These are phyloP conservation scores for Polysphondylium violaceum DNA, from an alignment of 78 protist genomes.

Conservation along the genomic window DNA sequence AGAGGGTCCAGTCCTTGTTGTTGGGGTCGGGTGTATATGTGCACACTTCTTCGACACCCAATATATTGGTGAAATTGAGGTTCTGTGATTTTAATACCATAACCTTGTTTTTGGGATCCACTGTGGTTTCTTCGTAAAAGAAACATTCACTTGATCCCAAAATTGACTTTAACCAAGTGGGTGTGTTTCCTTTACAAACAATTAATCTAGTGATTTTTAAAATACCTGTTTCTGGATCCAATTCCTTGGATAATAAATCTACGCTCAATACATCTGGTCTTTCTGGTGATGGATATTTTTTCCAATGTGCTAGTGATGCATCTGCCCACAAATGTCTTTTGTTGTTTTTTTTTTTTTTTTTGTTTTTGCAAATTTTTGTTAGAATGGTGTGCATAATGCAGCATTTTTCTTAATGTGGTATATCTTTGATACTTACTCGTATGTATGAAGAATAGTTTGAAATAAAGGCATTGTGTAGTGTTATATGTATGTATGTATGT, in stretches of 20 bases:
- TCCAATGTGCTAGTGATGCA: constrained; percentile 74
- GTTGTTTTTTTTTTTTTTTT: not conserved
- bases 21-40: constrained; percentile 70
- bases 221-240: constrained; percentile 76
- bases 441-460: constrained; percentile 63
- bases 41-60: constrained; percentile 69
- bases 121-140: constrained; percentile 62
- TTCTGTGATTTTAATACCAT: constrained; percentile 65
- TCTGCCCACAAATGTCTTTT: constrained; percentile 79
- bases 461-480: constrained; percentile 50
- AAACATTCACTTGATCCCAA: constrained; percentile 47
- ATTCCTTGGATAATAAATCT: constrained; percentile 61
- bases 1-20: constrained; percentile 62
- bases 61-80: constrained; percentile 46
- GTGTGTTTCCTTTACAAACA: constrained; percentile 58
- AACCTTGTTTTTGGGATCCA: constrained; percentile 61
- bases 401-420: no score
- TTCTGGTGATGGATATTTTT: constrained; percentile 81
- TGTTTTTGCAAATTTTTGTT: not conserved
- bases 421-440: constrained; percentile 59
- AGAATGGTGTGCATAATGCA: no score
- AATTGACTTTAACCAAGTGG: constrained; percentile 52
- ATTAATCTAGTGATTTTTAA: constrained; percentile 50
- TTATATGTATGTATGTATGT: not conserved
- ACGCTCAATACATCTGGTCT: constrained; percentile 80